phyloP scores from a whole-genome alignment of 2,329 filamentous ascomycete species.

The Helotiales sp. region DNA sequence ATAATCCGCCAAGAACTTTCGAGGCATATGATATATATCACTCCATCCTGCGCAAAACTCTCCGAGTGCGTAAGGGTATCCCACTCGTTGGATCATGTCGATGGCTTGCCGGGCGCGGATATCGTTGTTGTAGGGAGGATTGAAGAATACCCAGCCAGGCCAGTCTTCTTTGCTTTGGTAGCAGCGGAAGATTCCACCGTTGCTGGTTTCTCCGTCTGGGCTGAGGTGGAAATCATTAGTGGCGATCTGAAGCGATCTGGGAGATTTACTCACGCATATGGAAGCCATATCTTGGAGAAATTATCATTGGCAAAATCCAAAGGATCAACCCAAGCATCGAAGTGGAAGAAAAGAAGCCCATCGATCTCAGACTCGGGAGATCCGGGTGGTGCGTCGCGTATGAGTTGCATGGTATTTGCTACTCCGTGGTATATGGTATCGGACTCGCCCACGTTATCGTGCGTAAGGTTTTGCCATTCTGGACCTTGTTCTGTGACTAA shows the following conservation, averaged over 20 bases:
- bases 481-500: background rate
- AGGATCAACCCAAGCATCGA: slow-evolving; percentile 37
- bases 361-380: slow-evolving; percentile 29
- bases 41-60: slow-evolving; percentile 37
- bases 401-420: slow-evolving; percentile 33
- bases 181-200: slow-evolving; percentile 11
- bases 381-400: slow-evolving; percentile 25
- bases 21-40: slow-evolving; percentile 38
- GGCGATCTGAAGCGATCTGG: background rate
- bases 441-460: slow-evolving; percentile 29
- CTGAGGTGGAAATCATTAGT: background rate
- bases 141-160: background rate
- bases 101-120: background rate
- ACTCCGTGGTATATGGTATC: slow-evolving; percentile 27
- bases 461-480: slow-evolving; percentile 25
- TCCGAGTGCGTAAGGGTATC: slow-evolving; percentile 24
- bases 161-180: slow-evolving; percentile 11
- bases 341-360: slow-evolving; percentile 36
- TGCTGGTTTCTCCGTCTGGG: background rate
- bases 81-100: slow-evolving; percentile 21
- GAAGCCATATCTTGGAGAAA: slow-evolving; percentile 33
- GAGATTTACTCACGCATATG: slow-evolving; percentile 22
- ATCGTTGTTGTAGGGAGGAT: background rate
- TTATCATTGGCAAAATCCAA: slow-evolving; percentile 31
- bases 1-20: slow-evolving; percentile 35